These are phyloP conservation scores for Parastagonospora avenae DNA, from an alignment of 2,329 filamentous ascomycete genomes.

Conservation along the genomic window DNA sequence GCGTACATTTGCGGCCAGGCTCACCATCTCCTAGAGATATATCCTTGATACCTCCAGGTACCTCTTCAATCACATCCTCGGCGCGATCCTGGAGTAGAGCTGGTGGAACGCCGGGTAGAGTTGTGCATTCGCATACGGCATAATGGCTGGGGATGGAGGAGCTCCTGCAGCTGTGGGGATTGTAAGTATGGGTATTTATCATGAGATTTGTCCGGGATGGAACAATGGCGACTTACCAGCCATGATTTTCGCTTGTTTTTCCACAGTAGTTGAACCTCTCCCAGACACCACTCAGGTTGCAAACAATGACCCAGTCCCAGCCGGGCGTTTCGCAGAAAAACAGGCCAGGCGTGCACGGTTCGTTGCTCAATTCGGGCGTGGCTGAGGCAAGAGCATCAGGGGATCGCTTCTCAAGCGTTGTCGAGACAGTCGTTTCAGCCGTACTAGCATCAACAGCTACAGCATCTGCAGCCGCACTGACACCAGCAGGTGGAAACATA, in stretches of 20 bases:
- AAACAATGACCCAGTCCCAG: neutral
- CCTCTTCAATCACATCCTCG: neutral
- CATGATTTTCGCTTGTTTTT: neutral
- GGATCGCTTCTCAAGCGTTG: too few relatives aligned
- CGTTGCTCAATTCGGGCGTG: neutral
- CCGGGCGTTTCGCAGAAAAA: neutral
- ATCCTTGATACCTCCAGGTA: neutral
- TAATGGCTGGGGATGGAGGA: too few relatives aligned
- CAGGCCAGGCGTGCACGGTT: neutral
- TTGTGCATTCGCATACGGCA: too few relatives aligned
- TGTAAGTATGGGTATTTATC: too few relatives aligned
- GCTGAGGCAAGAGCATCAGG: neutral
- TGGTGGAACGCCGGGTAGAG: too few relatives aligned
- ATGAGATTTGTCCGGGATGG: neutral
- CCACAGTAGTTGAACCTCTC: neutral
- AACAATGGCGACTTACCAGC: neutral
- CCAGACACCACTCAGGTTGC: neutral
- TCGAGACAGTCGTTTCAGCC: too few relatives aligned
- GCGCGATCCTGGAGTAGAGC: too few relatives aligned
- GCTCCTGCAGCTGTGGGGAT: too few relatives aligned
- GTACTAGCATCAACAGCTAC: too few relatives aligned
- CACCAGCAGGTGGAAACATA: neutral
- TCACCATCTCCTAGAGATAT: too few relatives aligned
- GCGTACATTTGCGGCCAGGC: neutral
- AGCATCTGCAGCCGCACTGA: too few relatives aligned